Conservation (phyloP, 2,329 filamentous ascomycete genomes). For the Aspergillus sp. region DNA sequence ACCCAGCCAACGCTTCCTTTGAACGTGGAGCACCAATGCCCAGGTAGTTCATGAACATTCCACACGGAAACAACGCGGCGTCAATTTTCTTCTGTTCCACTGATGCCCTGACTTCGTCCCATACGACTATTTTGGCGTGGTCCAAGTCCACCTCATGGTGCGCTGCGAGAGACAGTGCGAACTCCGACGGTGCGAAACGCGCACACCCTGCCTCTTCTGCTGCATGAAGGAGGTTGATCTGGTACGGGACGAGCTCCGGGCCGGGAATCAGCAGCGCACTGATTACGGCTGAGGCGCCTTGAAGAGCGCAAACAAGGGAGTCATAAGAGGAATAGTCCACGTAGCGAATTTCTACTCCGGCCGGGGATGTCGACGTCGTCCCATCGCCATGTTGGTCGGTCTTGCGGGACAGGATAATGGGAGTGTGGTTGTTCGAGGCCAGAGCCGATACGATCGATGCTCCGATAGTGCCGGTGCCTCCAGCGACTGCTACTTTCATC, state of each 20-base stretch:
- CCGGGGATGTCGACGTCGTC: background rate
- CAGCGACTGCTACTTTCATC: background rate
- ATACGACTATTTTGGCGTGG: conserved; percentile 21
- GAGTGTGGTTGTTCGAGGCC: conserved; percentile 18
- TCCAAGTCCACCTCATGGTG: conserved; percentile 22
- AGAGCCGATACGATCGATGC: conserved; percentile 19
- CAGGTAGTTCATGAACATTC: conserved; percentile 38
- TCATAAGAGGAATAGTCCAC: conserved; percentile 26
- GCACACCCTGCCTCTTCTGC: conserved; percentile 43
- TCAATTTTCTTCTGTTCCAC: conserved; percentile 22
- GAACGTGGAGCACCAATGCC: conserved; percentile 20
- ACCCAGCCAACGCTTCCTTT: conserved; percentile 4
- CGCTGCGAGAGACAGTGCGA: conserved; percentile 23
- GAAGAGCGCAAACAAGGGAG: conserved; percentile 17
- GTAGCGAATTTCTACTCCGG: conserved; percentile 18
- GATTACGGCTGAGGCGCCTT: conserved; percentile 26
- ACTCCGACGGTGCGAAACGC: conserved; percentile 49
- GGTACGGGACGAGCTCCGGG: conserved; percentile 23
- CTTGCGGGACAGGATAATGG: conserved; percentile 30
- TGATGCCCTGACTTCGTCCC: conserved; percentile 23
- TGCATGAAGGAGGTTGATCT: conserved; percentile 44
- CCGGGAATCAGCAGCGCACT: conserved; percentile 23
- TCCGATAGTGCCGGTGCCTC: conserved; percentile 7
- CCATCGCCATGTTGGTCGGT: conserved; percentile 6
- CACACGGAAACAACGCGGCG: conserved; percentile 29